Evolutionary conservation across 2,329 filamentous ascomycete species (phyloP), one percentile per base, ranked within the genome.

Genomic region (Fusarium kyushuense): DNA sequence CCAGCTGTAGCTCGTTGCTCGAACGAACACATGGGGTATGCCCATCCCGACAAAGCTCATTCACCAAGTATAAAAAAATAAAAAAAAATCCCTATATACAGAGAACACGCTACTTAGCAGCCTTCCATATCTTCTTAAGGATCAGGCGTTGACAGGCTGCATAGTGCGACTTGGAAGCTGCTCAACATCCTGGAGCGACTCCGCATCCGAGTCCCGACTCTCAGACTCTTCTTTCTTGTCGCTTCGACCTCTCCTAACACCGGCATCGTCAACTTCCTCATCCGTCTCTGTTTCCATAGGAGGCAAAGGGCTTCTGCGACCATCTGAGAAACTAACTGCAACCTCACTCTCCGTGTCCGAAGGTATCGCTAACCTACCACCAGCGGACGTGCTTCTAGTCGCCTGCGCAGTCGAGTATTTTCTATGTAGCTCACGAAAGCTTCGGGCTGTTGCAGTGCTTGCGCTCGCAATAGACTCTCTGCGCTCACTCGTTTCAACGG

Each of bases 401-500:
- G 81, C 79, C 55, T 86, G 83, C 10, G 84, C 83, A 2, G 85
- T 83, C 17, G 86, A 86, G 74, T 86, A 89, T 69, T 87, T 88
- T 42, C 86, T 80, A 71, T 89, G 86, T 32, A 90, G 79, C 38
- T 90, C 87, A 38, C 86, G 83, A 73, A 90, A 90, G 71, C 89
- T 92, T 70, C 84, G 82, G 2, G 88, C 88, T 4, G 90, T 91
- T 19, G 88, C 86, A 13, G 89, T 91, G 77, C 88, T 91, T 16
- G 84, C 84, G 68, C 89, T 92, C 21, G 89, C 86, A 17, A 84
- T 81, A 3, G 90, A 92, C 41, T 83, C 86, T 32, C 89, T 84
- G 19, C 89, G 85, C 36, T 83, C 84, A 13, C 74, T 76, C n/a
- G 77, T 73, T n/a, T 83, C 81, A 4, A 79, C 73, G 8, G 81